These are phyloP conservation scores for Domatiomyces catenatus DNA, from an alignment of 2,329 filamentous ascomycete species.

Conservation along the genomic window DNA sequence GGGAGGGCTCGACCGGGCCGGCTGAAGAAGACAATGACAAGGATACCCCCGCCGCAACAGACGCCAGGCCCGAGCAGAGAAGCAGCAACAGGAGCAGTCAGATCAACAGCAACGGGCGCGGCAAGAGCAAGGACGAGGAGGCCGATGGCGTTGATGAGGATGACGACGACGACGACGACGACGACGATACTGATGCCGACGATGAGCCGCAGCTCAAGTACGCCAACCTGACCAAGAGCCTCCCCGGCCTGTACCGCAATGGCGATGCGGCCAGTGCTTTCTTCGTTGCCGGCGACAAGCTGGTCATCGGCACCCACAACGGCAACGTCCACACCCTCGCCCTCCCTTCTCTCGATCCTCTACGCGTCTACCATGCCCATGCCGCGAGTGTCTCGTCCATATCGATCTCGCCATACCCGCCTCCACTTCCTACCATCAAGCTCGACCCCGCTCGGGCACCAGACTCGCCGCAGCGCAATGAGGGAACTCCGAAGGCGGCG, in stretches of 20 bases:
- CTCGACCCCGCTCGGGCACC: slow-evolving; percentile 18
- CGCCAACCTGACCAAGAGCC: slow-evolving; percentile 63
- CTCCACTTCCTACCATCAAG: slow-evolving; percentile 35
- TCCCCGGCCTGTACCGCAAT: slow-evolving; percentile 75
- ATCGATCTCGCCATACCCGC: slow-evolving; percentile 76
- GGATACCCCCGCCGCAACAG: background rate
- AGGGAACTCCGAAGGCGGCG: slow-evolving; percentile 13
- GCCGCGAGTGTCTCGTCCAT: slow-evolving; percentile 78
- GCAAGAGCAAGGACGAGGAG: slow-evolving; percentile 22
- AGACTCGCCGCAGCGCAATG: slow-evolving; percentile 19
- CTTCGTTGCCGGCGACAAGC: slow-evolving; percentile 84
- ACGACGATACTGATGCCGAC: slow-evolving; percentile 70
- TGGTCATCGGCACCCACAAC: slow-evolving; percentile 92
- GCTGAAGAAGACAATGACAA: slow-evolving; percentile 9
- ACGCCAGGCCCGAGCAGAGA: slow-evolving; percentile 12
- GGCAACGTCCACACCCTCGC: slow-evolving; percentile 87
- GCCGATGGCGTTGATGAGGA: slow-evolving; percentile 16
- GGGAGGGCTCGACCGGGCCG: slow-evolving; percentile 18
- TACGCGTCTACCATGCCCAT: slow-evolving; percentile 84
- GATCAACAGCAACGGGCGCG: slow-evolving; percentile 17
- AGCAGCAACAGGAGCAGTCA: slow-evolving; percentile 6
- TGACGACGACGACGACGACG: slow-evolving; percentile 45
- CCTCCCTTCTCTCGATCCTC: slow-evolving; percentile 61
- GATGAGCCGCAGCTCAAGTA: slow-evolving; percentile 94
- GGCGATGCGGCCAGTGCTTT: slow-evolving; percentile 90